phyloP scores from a whole-genome alignment of 306 rosid species.

The Bauhinia variegata region DNA sequence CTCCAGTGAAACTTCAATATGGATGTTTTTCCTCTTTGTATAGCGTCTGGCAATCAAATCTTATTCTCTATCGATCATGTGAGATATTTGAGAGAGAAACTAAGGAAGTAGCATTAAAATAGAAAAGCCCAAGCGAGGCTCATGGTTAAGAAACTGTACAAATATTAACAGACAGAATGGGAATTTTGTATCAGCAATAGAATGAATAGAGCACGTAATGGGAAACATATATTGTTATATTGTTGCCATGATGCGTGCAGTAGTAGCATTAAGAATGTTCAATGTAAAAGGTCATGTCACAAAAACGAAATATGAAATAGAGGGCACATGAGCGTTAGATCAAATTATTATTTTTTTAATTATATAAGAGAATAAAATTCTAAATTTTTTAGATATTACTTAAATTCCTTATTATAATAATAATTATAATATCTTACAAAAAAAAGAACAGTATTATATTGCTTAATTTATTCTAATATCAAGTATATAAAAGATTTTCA shows the following conservation, averaged over 20 bases:
- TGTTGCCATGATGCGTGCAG: slow-evolving; percentile 6
- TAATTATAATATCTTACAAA: no score
- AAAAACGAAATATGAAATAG: no score
- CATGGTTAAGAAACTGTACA: no score
- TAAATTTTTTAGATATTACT: no score
- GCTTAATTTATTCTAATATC: no score
- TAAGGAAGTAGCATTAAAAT: slow-evolving; percentile 28
- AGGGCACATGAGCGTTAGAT: no score
- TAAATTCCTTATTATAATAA: no score
- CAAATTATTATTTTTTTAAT: no score
- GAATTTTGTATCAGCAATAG: background rate
- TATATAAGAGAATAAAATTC: no score
- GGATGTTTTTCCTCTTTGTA: slow-evolving; percentile 6
- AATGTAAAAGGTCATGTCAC: slow-evolving; percentile 26
- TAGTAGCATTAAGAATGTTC: background rate
- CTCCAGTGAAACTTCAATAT: background rate
- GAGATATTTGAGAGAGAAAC: slow-evolving; percentile 29
- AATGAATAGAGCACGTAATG: background rate
- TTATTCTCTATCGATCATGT: no score
- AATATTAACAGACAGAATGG: background rate
- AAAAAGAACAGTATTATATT: no score
- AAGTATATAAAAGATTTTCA: no score
- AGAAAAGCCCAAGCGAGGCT: slow-evolving; percentile 24
- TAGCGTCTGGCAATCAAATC: slow-evolving; percentile 10
- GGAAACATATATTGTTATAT: background rate